These are phyloP conservation scores for Tetrapisispora fleetii DNA, from an alignment of 805 yeast species.

Conservation along the genomic window DNA sequence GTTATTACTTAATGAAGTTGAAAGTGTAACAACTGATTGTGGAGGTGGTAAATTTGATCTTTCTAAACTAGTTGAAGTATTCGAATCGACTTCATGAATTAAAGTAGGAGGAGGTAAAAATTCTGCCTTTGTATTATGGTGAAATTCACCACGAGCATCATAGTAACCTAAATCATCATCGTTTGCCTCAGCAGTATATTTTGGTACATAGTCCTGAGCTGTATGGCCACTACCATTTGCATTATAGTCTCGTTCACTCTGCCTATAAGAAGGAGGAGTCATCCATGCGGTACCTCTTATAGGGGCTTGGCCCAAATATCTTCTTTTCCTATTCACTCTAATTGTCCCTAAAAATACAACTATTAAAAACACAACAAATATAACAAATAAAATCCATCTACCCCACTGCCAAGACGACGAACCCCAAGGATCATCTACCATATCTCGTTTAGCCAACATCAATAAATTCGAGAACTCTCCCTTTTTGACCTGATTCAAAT, in stretches of 20 bases:
- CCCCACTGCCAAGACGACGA: constrained; percentile 19
- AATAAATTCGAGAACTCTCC: not conserved
- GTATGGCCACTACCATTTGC: not conserved
- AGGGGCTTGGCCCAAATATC: constrained; percentile 36
- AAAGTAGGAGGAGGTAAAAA: constrained; percentile 14
- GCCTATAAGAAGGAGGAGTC: constrained; percentile 48
- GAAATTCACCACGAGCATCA: constrained; percentile 48
- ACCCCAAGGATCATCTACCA: constrained; percentile 1
- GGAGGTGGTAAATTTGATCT: constrained; percentile 1
- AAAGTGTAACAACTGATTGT: not conserved
- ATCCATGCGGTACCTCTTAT: constrained; percentile 51
- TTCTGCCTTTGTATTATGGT: constrained; percentile 25
- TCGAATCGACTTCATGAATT: not conserved
- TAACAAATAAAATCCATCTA: constrained; percentile 26
- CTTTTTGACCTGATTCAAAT: not conserved
- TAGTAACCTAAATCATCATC: constrained; percentile 69
- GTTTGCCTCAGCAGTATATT: constrained; percentile 52
- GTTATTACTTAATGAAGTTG: constrained; percentile 1
- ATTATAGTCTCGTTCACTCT: constrained; percentile 48
- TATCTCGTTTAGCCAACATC: not conserved
- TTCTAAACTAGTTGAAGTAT: not conserved
- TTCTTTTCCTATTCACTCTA: constrained; percentile 8
- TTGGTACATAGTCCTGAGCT: constrained; percentile 48
- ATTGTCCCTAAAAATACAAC: constrained; percentile 5
- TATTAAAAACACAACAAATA: constrained; percentile 9